Evolutionary conservation across 225 moss, liverwort and hornwort genomes (phyloP).

Genomic region (Lunularia cruciata): DNA sequence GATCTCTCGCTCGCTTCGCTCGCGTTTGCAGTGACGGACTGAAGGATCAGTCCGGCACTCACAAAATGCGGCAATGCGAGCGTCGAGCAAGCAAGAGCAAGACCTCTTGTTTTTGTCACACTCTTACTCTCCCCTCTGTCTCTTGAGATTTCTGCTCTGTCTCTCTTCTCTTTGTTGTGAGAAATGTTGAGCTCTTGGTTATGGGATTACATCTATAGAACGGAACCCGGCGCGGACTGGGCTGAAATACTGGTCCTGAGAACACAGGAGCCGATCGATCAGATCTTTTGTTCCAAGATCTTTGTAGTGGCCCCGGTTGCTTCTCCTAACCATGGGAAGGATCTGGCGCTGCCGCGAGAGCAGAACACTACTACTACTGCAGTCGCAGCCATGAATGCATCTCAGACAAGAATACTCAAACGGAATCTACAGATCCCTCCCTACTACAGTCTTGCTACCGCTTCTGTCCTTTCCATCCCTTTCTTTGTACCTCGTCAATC

Average conservation of each 20-base stretch:
- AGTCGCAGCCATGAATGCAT: not conserved
- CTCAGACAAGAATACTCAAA: too few species aligned
- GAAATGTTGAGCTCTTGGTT: not conserved
- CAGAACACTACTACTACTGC: not conserved
- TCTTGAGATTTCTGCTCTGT: not conserved
- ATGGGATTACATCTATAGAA: not conserved
- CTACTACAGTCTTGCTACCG: too few species aligned
- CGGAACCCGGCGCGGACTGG: not conserved
- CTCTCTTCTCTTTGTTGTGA: not conserved
- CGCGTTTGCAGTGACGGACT: conserved; percentile 30
- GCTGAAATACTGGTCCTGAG: not conserved
- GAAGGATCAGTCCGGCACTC: conserved; percentile 26
- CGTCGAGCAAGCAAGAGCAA: conserved; percentile 9
- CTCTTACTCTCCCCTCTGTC: not conserved
- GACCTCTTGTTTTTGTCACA: not conserved
- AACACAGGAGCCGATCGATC: conserved; percentile 16
- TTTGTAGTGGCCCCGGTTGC: not conserved
- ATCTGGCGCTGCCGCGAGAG: not conserved
- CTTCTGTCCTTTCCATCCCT: too few species aligned
- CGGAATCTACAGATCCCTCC: too few species aligned
- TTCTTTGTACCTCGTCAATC: too few species aligned
- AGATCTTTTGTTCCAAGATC: conserved; percentile 19
- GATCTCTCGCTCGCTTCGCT: conserved; percentile 1
- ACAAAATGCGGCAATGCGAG: conserved; percentile 25
- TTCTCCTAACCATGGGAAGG: too few species aligned